Evolutionary conservation across 2,329 filamentous ascomycete species (phyloP).

Genomic region (Cladophialophora bantiana): DNA sequence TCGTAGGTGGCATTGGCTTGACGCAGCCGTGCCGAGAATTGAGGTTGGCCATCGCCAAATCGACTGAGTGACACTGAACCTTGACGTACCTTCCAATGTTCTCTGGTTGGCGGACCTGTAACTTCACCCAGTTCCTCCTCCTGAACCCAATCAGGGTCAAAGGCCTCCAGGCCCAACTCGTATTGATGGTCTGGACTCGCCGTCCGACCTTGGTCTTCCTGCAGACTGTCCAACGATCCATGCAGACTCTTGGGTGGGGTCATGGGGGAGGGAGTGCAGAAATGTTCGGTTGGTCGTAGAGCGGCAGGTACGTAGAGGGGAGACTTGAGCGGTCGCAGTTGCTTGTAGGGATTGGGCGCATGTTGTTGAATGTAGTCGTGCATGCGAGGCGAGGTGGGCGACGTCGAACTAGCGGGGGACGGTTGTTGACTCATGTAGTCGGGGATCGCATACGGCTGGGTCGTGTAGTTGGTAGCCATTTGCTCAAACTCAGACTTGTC

Average conservation of each 20-base stretch:
- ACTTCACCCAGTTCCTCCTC: conserved; percentile 61
- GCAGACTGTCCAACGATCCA: conserved; percentile 60
- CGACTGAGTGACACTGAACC: conserved; percentile 15
- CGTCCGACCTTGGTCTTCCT: conserved; percentile 46
- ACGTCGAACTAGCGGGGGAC: conserved; percentile 57
- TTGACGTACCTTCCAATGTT: conserved; percentile 69
- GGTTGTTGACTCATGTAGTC: conserved; percentile 46
- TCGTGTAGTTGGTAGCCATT: conserved; percentile 38
- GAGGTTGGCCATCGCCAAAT: neutral
- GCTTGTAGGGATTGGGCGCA: conserved; percentile 55
- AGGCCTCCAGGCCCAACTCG: conserved; percentile 26
- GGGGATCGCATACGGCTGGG: conserved; percentile 39
- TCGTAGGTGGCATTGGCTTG: neutral
- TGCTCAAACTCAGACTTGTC: neutral
- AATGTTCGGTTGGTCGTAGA: conserved; percentile 65
- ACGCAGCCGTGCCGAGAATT: conserved; percentile 12
- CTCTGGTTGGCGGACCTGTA: conserved; percentile 65
- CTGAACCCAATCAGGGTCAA: conserved; percentile 36
- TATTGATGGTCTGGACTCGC: conserved; percentile 27
- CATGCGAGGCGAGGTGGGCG: conserved; percentile 59
- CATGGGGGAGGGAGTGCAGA: conserved; percentile 52
- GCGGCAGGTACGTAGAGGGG: conserved; percentile 70
- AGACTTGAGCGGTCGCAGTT: conserved; percentile 65
- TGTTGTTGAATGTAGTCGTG: conserved; percentile 45
- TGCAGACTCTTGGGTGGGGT: conserved; percentile 62